Percentiles rank a stretch among this genome's conserved stretches.
Conservation (phyloP, 345 rosid species). For the Salix purpurea region DNA sequence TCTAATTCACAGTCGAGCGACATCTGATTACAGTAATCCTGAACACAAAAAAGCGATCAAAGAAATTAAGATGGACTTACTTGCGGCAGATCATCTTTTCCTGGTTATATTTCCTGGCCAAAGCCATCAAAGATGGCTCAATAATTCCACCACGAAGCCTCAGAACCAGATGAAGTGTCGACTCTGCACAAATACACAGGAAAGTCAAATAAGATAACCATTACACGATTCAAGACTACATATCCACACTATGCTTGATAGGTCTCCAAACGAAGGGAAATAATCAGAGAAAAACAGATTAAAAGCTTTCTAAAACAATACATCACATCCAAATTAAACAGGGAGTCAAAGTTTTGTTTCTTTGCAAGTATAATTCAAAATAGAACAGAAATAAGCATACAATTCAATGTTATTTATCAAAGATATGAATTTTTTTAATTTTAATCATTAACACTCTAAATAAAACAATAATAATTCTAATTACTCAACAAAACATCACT, state of each 20-base stretch:
- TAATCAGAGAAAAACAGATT: background rate
- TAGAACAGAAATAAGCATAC: background rate
- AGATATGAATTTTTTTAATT: background rate
- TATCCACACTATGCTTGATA: background rate
- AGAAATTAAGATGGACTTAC: constrained; percentile 33
- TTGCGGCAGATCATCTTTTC: constrained; percentile 93
- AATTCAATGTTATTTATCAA: background rate
- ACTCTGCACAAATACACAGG: constrained; percentile 34
- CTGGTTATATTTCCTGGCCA: constrained; percentile 74
- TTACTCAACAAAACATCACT: background rate
- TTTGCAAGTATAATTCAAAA: background rate
- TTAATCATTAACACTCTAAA: background rate
- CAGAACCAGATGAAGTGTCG: constrained; percentile 78
- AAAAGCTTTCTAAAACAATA: background rate
- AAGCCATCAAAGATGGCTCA: constrained; percentile 88
- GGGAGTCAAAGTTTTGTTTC: no score
- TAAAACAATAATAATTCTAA: background rate
- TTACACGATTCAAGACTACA: background rate
- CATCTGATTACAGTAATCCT: no score
- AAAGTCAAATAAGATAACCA: background rate
- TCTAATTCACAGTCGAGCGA: no score
- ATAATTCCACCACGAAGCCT: constrained; percentile 90
- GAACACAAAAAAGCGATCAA: background rate
- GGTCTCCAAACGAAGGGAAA: background rate
- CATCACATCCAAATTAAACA: background rate